phyloP scores from a whole-genome alignment of 2,329 filamentous ascomycete species.

The Beauveria pseudobassiana region DNA sequence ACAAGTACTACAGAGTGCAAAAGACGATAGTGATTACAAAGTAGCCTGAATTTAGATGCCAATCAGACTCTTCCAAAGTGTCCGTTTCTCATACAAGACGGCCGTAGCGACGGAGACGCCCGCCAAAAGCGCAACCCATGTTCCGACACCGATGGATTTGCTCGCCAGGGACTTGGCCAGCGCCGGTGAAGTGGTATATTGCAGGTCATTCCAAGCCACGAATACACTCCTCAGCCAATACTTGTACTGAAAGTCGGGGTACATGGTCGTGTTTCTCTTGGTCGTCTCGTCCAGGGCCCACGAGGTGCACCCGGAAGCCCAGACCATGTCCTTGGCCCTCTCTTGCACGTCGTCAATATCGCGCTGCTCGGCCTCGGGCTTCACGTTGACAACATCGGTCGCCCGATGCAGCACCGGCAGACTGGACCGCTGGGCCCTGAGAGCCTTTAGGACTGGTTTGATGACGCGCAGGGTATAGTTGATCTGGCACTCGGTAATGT shows the following conservation, averaged over 20 bases:
- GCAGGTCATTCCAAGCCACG: conserved; percentile 27
- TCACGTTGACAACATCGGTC: conserved; percentile 24
- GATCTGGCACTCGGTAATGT: no score
- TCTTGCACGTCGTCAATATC: conserved; percentile 30
- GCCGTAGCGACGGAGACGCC: background rate
- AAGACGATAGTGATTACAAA: background rate
- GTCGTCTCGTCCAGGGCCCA: conserved; percentile 43
- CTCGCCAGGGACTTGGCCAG: background rate
- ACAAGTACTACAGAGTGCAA: background rate
- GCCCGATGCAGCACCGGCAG: conserved; percentile 4
- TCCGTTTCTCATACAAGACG: background rate
- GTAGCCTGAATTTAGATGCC: background rate
- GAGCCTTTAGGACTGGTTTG: conserved; percentile 14
- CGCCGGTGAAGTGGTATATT: background rate
- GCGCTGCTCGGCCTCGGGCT: conserved; percentile 19
- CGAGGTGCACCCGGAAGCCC: conserved; percentile 41
- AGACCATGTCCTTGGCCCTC: conserved; percentile 36
- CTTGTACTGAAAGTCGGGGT: conserved; percentile 42
- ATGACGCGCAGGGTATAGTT: no score
- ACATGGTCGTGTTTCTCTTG: conserved; percentile 42
- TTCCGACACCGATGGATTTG: background rate
- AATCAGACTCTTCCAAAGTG: background rate
- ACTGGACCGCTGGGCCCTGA: background rate
- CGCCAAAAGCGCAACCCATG: background rate
- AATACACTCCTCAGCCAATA: conserved; percentile 43